Evolutionary conservation across 1,284 basidiomycete species (phyloP).

Genomic region (Schizopora paradoxa): DNA sequence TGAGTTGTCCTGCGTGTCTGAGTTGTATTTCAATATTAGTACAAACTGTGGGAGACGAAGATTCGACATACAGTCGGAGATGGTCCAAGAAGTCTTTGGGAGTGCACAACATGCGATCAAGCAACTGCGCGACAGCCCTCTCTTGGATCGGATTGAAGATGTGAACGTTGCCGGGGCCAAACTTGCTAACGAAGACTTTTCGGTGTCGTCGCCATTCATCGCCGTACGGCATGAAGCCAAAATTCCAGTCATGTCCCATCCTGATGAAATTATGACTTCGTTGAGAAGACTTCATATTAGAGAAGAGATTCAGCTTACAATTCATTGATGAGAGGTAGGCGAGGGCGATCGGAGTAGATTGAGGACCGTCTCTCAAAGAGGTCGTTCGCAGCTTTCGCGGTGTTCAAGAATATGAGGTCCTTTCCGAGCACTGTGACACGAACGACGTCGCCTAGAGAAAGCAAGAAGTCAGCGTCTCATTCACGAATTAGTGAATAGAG

Average conservation of each 20-base stretch:
- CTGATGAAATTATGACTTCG: slow-evolving; percentile 6
- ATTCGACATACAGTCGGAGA: slow-evolving; percentile 46
- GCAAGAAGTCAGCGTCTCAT: neutral
- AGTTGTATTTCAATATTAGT: neutral
- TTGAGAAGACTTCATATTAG: neutral
- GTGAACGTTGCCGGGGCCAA: slow-evolving; percentile 18
- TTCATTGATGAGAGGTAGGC: slow-evolving; percentile 7
- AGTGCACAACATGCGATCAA: slow-evolving; percentile 48
- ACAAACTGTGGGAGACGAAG: neutral
- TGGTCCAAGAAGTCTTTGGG: slow-evolving; percentile 49
- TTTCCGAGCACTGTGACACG: slow-evolving; percentile 17
- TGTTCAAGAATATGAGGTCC: slow-evolving; percentile 24
- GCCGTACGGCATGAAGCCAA: slow-evolving; percentile 22
- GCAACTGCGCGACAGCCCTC: slow-evolving; percentile 19
- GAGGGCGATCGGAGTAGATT: slow-evolving; percentile 25
- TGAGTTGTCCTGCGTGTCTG: slow-evolving; percentile 28
- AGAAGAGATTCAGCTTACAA: slow-evolving; percentile 3
- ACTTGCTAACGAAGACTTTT: slow-evolving; percentile 23
- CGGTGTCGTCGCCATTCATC: slow-evolving; percentile 24
- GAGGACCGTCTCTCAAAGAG: slow-evolving; percentile 24
- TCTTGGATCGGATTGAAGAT: slow-evolving; percentile 21
- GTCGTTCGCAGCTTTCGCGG: slow-evolving; percentile 22
- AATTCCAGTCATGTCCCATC: slow-evolving; percentile 9
- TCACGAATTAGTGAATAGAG: neutral
- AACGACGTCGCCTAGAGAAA: slow-evolving; percentile 6